phyloP scores from a whole-genome alignment of 805 yeast species.

The Saturnispora ahearnii region DNA sequence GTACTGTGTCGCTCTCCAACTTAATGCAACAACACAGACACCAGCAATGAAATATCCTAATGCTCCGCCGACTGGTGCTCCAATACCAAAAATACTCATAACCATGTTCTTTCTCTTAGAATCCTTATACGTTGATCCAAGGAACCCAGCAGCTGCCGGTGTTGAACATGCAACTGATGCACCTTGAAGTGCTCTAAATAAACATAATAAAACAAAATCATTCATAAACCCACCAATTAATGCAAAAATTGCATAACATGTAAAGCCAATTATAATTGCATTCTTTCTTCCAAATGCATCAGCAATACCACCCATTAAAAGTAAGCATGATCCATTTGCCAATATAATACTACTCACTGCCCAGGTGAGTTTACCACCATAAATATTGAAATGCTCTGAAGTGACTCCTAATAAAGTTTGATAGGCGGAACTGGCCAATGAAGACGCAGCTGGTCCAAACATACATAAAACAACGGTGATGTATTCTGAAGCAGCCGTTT shows the following conservation, averaged over 20 bases:
- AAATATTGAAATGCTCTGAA: constrained; percentile 28
- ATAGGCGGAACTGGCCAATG: constrained; percentile 30
- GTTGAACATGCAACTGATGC: constrained; percentile 35
- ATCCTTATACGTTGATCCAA: constrained; percentile 34
- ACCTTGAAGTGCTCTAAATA: constrained; percentile 39
- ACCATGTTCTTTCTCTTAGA: constrained; percentile 34
- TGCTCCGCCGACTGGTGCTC: constrained; percentile 41
- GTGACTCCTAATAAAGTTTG: constrained; percentile 31
- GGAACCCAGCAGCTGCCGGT: constrained; percentile 40
- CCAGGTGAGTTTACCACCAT: constrained; percentile 39
- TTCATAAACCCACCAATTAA: constrained; percentile 32
- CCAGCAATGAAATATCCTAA: constrained; percentile 37
- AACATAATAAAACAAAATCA: constrained; percentile 29
- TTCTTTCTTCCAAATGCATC: constrained; percentile 39
- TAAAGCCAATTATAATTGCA: constrained; percentile 29
- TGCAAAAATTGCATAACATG: constrained; percentile 26
- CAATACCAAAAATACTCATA: constrained; percentile 35
- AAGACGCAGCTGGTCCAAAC: constrained; percentile 35
- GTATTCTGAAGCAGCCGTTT: constrained; percentile 26
- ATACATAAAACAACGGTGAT: constrained; percentile 27
- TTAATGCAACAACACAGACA: constrained; percentile 30
- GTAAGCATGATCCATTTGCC: constrained; percentile 35
- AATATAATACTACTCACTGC: constrained; percentile 32
- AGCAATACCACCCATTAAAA: constrained; percentile 39
- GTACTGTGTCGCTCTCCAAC: constrained; percentile 36